phyloP scores from a whole-genome alignment of 371 early-diverging fungal genomes.

The Mycotypha africana region DNA sequence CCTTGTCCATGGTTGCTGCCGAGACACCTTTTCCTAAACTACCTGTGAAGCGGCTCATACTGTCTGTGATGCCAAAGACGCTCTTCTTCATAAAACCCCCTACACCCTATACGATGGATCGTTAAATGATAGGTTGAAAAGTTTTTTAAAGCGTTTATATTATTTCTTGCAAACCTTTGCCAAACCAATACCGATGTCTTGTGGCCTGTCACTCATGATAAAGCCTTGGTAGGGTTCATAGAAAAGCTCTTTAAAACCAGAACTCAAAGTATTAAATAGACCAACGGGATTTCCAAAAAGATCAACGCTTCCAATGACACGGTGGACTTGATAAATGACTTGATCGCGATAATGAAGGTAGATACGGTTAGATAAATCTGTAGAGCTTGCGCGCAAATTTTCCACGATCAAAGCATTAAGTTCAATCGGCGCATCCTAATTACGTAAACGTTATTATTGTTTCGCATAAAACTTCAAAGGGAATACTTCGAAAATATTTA shows the following conservation, averaged over 20 bases:
- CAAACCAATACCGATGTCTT: constrained; percentile 83
- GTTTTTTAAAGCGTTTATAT: background rate
- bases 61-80: constrained; percentile 84
- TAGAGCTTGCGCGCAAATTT: constrained; percentile 65
- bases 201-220: constrained; percentile 80
- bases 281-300: constrained; percentile 91
- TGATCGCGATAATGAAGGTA: constrained; percentile 71
- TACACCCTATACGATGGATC: constrained; percentile 43
- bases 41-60: constrained; percentile 79
- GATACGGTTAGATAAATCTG: constrained; percentile 33
- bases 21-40: constrained; percentile 86
- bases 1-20: constrained; percentile 81
- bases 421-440: constrained; percentile 74
- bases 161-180: constrained; percentile 57
- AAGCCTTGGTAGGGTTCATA: constrained; percentile 92
- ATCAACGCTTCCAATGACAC: constrained; percentile 85
- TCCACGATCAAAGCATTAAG: constrained; percentile 80
- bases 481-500: constrained; percentile 15
- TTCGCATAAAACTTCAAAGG: background rate
- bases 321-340: constrained; percentile 76
- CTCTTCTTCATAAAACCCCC: constrained; percentile 67
- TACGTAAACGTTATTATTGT: background rate
- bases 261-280: constrained; percentile 76
- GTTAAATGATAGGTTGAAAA: no score
- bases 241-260: constrained; percentile 84